Conservation (phyloP, 352 stramenopile genomes). For the Phytophthora nicotianae region DNA sequence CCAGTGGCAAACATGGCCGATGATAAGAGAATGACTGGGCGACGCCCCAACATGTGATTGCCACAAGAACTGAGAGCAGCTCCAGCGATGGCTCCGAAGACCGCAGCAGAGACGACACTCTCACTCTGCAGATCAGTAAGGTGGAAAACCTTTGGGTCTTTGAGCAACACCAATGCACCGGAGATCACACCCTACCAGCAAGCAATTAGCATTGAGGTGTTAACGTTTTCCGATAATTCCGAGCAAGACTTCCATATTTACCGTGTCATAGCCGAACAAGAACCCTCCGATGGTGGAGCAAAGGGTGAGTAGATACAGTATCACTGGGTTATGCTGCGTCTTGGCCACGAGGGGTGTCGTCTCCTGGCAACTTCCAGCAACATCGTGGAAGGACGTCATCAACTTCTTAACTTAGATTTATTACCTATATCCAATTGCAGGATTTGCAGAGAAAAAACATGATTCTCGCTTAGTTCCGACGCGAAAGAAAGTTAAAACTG, state of each 20-base stretch:
- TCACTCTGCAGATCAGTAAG: constrained; percentile 67
- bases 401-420: too few relatives aligned
- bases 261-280: constrained; percentile 84
- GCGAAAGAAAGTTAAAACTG: too few relatives aligned
- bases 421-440: background rate
- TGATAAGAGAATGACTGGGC: constrained; percentile 69
- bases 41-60: constrained; percentile 62
- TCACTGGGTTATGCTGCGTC: constrained; percentile 20
- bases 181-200: constrained; percentile 71
- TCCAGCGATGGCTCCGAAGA: constrained; percentile 73
- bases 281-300: constrained; percentile 81
- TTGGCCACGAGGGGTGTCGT: constrained; percentile 14
- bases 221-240: too few relatives aligned
- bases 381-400: constrained; percentile 1
- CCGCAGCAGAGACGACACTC: constrained; percentile 70
- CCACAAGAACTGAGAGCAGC: constrained; percentile 64
- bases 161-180: constrained; percentile 73
- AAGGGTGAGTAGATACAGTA: constrained; percentile 68
- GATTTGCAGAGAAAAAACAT: too few relatives aligned
- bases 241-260: constrained; percentile 7
- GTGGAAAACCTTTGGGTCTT: constrained; percentile 63
- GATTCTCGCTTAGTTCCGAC: too few relatives aligned
- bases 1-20: constrained; percentile 69
- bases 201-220: too few relatives aligned
- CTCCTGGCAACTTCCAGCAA: constrained; percentile 8